Percentiles rank a stretch among this genome's conserved stretches.
Evolutionary conservation across 129 eudicot species (phyloP).

Genomic region (Lactuca sativa): DNA sequence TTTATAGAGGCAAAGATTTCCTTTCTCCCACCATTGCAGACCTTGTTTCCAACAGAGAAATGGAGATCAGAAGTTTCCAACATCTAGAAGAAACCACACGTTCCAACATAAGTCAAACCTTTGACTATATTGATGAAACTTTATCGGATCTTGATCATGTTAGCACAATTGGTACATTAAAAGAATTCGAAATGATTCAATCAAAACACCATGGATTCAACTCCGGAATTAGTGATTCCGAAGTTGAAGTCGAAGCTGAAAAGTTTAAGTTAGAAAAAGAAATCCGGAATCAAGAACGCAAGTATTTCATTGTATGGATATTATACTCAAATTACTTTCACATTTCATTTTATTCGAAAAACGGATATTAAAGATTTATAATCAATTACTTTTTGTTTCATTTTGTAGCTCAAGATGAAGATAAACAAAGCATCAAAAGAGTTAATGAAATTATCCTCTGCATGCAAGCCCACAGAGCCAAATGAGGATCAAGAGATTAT

Average conservation of each 20-base stretch:
- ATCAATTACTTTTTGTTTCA: background rate
- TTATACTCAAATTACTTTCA: background rate
- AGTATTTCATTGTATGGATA: conserved; percentile 62
- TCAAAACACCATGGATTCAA: conserved; percentile 33
- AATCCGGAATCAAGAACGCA: conserved; percentile 56
- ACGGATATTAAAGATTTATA: too few relatives aligned
- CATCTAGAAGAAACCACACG: conserved; percentile 84
- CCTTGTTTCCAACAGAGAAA: conserved; percentile 69
- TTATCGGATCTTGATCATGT: conserved; percentile 4
- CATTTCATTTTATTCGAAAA: background rate
- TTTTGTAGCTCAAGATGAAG: conserved; percentile 76
- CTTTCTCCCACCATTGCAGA: conserved; percentile 70
- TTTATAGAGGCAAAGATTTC: conserved; percentile 95
- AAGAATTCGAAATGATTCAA: conserved; percentile 64
- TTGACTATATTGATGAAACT: conserved; percentile 44
- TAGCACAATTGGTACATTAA: conserved; percentile 61
- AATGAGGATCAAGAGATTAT: conserved; percentile 73
- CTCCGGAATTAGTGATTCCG: conserved; percentile 34
- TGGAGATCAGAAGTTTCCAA: conserved; percentile 60
- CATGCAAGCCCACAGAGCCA: conserved; percentile 53
- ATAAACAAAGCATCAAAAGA: conserved; percentile 54
- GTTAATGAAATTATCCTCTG: conserved; percentile 48
- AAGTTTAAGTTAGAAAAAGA: conserved; percentile 58
- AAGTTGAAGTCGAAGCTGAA: conserved; percentile 59
- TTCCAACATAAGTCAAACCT: conserved; percentile 38